Conservation (phyloP, 257 asterid species). For the Petunia axillaris region DNA sequence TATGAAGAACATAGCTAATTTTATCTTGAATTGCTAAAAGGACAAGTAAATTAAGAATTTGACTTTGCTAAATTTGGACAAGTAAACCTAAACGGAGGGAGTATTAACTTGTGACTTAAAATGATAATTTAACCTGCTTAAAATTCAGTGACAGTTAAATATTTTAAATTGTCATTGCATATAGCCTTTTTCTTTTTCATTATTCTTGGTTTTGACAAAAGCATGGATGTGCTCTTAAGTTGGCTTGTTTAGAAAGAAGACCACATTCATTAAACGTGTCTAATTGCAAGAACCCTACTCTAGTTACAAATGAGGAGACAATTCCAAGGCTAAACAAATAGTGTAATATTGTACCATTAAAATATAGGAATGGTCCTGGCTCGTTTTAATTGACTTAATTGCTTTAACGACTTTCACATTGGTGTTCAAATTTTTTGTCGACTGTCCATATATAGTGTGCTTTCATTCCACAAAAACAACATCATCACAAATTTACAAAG, state of each 20-base stretch:
- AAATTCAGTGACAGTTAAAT: too few species aligned
- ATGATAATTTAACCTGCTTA: too few species aligned
- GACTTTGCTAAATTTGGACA: too few species aligned
- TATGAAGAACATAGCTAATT: too few species aligned
- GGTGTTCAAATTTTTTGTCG: neutral
- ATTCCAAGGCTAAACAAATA: neutral
- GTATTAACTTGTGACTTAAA: too few species aligned
- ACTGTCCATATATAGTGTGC: neutral
- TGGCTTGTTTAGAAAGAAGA: neutral
- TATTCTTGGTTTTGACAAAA: neutral
- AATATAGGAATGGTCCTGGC: neutral
- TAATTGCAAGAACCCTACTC: neutral
- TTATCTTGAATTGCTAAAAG: too few species aligned
- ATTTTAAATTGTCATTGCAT: too few species aligned
- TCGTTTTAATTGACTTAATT: neutral
- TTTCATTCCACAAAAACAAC: neutral
- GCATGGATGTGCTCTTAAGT: neutral
- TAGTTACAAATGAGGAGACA: too few species aligned
- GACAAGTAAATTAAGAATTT: too few species aligned
- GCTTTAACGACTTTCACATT: neutral
- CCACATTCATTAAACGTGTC: neutral
- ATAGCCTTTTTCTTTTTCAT: too few species aligned
- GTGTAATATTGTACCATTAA: too few species aligned
- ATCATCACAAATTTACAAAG: neutral
- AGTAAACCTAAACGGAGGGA: too few species aligned